Conservation (phyloP, 805 yeast genomes). For the Wickerhamomyces kurtzmanii region DNA sequence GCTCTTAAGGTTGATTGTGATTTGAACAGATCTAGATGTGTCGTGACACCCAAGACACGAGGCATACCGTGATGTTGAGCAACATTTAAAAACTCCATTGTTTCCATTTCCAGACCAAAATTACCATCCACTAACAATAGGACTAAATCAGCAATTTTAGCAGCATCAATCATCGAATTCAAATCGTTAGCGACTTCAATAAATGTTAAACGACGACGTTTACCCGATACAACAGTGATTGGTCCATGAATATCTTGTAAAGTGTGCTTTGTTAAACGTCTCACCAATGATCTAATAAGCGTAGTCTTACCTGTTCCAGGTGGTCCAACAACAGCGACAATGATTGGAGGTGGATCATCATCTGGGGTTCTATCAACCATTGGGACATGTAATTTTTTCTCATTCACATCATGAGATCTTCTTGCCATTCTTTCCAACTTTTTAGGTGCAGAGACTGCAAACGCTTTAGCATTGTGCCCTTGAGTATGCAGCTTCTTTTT, state of each 20-base stretch:
- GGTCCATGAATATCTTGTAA: constrained; percentile 89
- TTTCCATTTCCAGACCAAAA: constrained; percentile 98
- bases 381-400: constrained; percentile 86
- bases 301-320: constrained; percentile 98
- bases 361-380: constrained; percentile 97
- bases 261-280: constrained; percentile 81
- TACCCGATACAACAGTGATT: constrained; percentile 92
- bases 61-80: constrained; percentile 99
- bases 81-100: constrained; percentile 94
- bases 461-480: constrained; percentile 79
- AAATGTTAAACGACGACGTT: constrained; percentile 84
- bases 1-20: constrained; percentile 83
- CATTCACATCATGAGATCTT: constrained; percentile 73
- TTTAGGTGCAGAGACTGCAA: constrained; percentile 77
- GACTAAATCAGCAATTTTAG: constrained; percentile 91
- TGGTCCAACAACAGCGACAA: constrained; percentile 96
- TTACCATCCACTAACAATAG: constrained; percentile 89
- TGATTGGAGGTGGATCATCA: constrained; percentile 94
- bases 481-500: constrained; percentile 84
- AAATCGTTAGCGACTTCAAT: constrained; percentile 89
- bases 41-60: constrained; percentile 86
- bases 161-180: constrained; percentile 93
- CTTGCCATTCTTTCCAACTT: constrained; percentile 77
- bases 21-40: constrained; percentile 91
- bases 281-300: constrained; percentile 76